A percentile compares a stretch with the other conserved stretches of the same genome.
phyloP scores from a whole-genome alignment of 1,284 basidiomycete species.

The Ceratobasidium sp. region DNA sequence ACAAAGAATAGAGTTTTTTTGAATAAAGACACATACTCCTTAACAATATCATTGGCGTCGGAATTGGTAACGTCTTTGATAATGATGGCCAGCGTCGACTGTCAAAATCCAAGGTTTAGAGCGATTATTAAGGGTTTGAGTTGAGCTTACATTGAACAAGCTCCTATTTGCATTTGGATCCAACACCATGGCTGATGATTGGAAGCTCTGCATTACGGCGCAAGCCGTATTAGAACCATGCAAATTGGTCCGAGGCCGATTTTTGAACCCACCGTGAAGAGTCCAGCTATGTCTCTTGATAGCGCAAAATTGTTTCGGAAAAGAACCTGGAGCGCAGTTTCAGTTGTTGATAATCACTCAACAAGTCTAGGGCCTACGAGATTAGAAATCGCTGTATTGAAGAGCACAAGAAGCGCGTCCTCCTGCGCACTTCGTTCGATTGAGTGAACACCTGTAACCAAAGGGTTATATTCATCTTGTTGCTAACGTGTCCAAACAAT shows the following conservation, averaged over 20 bases:
- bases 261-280: conserved; percentile 58
- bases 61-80: conserved; percentile 76
- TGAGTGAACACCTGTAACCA: conserved; percentile 67
- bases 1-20: background rate
- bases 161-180: conserved; percentile 70
- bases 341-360: background rate
- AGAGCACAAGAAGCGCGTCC: conserved; percentile 71
- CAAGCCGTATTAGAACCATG: conserved; percentile 48
- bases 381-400: conserved; percentile 75
- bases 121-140: background rate
- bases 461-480: no score
- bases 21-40: conserved; percentile 53
- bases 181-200: conserved; percentile 70
- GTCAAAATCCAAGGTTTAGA: background rate
- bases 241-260: no score
- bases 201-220: conserved; percentile 67
- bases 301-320: conserved; percentile 58
- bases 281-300: conserved; percentile 62
- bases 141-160: conserved; percentile 60
- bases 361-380: conserved; percentile 52
- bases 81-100: conserved; percentile 71
- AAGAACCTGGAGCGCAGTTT: conserved; percentile 57
- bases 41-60: conserved; percentile 68
- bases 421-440: conserved; percentile 74
- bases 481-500: background rate